Conservation (phyloP, 768 basidiomycete species). For the Ramaria rubella region DNA sequence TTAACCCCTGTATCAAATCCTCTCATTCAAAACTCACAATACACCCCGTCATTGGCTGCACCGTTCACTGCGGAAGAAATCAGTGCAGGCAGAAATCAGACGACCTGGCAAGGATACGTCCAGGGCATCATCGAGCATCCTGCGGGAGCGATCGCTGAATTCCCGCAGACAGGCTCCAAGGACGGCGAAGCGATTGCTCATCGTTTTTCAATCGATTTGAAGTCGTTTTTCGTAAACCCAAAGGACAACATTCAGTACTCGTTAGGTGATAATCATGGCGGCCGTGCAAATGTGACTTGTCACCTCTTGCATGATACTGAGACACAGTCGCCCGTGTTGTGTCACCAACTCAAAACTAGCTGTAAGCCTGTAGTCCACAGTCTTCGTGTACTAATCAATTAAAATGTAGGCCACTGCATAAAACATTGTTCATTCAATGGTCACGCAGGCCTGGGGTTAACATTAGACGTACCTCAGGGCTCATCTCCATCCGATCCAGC, state of each 20-base stretch:
- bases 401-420: not conserved
- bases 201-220: not conserved
- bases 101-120: not conserved
- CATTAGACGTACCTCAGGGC: too few species aligned
- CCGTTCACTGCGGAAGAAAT: slow-evolving; percentile 1
- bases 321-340: not conserved
- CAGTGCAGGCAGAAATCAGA: not conserved
- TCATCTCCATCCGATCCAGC: not conserved
- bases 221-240: not conserved
- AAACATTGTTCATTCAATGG: slow-evolving; percentile 6
- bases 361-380: not conserved
- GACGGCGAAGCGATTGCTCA: not conserved
- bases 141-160: slow-evolving; percentile 4
- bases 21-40: not conserved
- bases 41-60: not conserved
- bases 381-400: not conserved
- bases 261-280: not conserved
- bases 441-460: not conserved
- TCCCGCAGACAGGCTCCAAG: not conserved
- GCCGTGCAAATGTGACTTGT: not conserved
- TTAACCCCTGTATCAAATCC: not conserved
- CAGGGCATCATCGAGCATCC: slow-evolving; percentile 6
- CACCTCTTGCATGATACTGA: not conserved
- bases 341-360: not conserved
- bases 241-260: too few species aligned